Conservation (phyloP, 2,329 filamentous ascomycete genomes). For the Phyllosticta citrichinensis region DNA sequence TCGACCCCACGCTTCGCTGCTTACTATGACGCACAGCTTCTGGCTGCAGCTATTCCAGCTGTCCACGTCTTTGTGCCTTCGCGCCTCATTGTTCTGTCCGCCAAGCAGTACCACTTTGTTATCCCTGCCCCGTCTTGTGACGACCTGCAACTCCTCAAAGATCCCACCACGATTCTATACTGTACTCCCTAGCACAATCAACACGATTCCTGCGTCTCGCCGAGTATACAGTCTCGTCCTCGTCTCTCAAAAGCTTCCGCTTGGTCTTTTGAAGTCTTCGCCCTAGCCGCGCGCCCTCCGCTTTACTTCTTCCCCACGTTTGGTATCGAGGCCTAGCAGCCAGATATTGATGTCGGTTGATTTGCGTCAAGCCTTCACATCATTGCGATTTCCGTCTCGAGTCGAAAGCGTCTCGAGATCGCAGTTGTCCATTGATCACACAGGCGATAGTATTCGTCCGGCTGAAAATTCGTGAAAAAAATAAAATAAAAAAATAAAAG, state of each 20-base stretch:
- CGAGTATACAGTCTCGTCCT: background rate
- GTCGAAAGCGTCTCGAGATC: conserved; percentile 47
- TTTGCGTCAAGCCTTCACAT: conserved; percentile 43
- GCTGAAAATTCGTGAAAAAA: conserved; percentile 28
- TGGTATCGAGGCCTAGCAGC: background rate
- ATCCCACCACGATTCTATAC: background rate
- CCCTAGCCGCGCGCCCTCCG: background rate
- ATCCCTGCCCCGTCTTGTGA: background rate
- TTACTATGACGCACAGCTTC: background rate
- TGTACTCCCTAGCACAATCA: background rate
- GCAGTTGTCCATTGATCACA: conserved; percentile 46
- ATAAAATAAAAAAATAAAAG: conserved; percentile 8
- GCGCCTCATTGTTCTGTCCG: background rate
- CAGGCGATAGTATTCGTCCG: conserved; percentile 41
- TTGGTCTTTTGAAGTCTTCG: background rate
- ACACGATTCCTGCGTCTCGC: background rate
- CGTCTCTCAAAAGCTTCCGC: background rate
- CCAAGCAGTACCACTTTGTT: background rate
- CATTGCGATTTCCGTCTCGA: conserved; percentile 46
- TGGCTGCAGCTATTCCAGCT: background rate
- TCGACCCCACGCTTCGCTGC: background rate
- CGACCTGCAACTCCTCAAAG: background rate
- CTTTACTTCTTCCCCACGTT: background rate
- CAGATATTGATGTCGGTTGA: conserved; percentile 49
- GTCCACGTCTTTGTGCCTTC: background rate